phyloP scores from a whole-genome alignment of 176 grass and related monocot species.

The Lolium multiflorum region DNA sequence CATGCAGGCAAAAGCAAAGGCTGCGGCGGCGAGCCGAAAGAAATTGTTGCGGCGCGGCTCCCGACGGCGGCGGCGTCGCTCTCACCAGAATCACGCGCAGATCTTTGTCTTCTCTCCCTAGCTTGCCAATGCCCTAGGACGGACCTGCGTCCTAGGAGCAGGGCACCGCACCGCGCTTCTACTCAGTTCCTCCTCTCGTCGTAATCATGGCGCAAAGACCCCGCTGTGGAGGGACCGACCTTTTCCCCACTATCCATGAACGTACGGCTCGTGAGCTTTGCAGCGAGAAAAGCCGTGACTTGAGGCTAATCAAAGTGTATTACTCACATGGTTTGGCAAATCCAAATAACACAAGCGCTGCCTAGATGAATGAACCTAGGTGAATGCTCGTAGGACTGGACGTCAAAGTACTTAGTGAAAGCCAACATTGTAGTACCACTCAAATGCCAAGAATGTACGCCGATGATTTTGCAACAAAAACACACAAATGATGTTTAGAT shows the following conservation, averaged over 20 bases:
- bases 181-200: background rate
- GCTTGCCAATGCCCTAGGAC: too few species aligned
- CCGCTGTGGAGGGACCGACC: conserved; percentile 39
- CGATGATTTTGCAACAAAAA: too few species aligned
- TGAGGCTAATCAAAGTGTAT: conserved; percentile 5
- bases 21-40: conserved; percentile 12
- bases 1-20: too few species aligned
- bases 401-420: too few species aligned
- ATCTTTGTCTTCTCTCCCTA: conserved; percentile 56
- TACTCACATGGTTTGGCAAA: too few species aligned
- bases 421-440: too few species aligned
- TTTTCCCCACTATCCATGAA: conserved; percentile 11
- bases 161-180: background rate
- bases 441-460: too few species aligned
- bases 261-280: background rate
- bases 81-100: conserved; percentile 52
- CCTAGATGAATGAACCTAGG: too few species aligned
- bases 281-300: background rate
- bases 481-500: too few species aligned
- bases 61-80: too few species aligned
- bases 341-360: too few species aligned
- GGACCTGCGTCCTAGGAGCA: background rate
- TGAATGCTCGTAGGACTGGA: too few species aligned
- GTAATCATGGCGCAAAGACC: conserved; percentile 48
- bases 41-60: conserved; percentile 28